Evolutionary conservation across 352 stramenopile species (phyloP).

Genomic region (Elongisporangium prolatum): DNA sequence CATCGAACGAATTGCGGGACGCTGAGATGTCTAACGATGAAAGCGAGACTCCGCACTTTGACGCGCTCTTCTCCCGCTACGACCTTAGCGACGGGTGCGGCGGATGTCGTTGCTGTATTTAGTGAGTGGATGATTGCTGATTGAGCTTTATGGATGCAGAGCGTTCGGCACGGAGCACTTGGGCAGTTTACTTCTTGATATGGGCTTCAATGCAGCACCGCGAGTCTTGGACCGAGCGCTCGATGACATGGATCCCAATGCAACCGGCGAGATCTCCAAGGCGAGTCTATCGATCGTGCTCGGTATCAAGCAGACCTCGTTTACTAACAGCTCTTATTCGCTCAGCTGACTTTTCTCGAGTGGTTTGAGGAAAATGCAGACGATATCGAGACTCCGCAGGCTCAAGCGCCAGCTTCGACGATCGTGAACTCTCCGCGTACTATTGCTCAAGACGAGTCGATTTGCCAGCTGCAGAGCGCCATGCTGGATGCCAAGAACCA

Average conservation of each 20-base stretch:
- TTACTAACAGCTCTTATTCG: neutral
- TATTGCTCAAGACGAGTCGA: constrained; percentile 20
- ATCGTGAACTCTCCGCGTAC: constrained; percentile 2
- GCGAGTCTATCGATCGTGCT: constrained; percentile 2
- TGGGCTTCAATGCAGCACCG: constrained; percentile 58
- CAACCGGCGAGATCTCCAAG: constrained; percentile 62
- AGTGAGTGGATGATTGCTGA: neutral
- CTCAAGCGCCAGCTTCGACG: neutral
- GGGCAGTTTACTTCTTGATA: constrained; percentile 53
- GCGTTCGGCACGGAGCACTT: constrained; percentile 57
- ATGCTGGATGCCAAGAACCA: constrained; percentile 65
- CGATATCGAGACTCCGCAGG: constrained; percentile 29
- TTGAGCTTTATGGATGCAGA: constrained; percentile 7
- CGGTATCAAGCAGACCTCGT: neutral
- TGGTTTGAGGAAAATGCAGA: constrained; percentile 72
- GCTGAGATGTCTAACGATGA: constrained; percentile 15
- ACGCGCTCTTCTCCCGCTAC: constrained; percentile 48
- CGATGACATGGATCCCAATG: constrained; percentile 68
- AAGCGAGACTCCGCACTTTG: constrained; percentile 65
- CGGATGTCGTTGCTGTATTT: neutral
- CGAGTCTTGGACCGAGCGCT: constrained; percentile 48
- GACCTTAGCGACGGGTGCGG: constrained; percentile 31
- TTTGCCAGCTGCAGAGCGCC: constrained; percentile 36
- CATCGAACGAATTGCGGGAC: constrained; percentile 9
- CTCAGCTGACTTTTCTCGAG: constrained; percentile 53